These are phyloP conservation scores for Pestalotiopsis sp. DNA, from an alignment of 2,329 filamentous ascomycete species.

Conservation along the genomic window DNA sequence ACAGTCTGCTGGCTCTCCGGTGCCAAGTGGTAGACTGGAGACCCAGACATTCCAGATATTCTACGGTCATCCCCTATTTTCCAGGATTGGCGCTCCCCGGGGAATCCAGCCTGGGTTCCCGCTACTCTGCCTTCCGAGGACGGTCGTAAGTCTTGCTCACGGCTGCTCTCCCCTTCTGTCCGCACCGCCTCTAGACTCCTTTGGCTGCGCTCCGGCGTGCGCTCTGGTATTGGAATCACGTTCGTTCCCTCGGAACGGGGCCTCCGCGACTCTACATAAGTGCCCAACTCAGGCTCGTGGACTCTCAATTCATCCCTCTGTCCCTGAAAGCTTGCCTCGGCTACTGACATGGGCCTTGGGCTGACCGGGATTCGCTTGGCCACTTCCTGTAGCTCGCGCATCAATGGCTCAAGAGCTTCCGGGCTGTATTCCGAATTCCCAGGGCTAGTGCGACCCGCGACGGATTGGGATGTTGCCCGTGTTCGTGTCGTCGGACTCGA, in stretches of 20 bases:
- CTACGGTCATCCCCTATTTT: neutral
- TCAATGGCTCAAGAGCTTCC: conserved; percentile 46
- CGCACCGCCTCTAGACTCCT: neutral
- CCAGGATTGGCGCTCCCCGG: neutral
- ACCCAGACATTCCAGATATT: neutral
- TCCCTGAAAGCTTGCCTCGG: neutral
- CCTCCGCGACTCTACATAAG: neutral
- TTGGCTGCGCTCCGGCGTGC: neutral
- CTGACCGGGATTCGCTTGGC: neutral
- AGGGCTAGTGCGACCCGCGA: conserved; percentile 13
- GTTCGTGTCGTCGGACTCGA: neutral
- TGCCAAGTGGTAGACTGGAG: neutral
- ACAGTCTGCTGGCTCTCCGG: neutral
- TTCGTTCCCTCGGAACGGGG: too few species aligned
- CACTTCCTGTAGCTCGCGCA: conserved; percentile 42
- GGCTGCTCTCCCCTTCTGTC: neutral
- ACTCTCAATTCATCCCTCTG: neutral
- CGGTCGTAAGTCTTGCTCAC: neutral
- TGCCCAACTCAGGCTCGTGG: neutral
- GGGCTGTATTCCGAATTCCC: conserved; percentile 30
- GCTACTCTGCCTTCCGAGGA: neutral
- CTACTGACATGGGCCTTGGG: neutral
- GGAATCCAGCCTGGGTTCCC: neutral
- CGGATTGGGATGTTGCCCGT: neutral
- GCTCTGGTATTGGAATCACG: neutral